A percentile compares a stretch with the other conserved stretches of the same genome.
Conservation (phyloP, 2,329 filamentous ascomycete species). For the Fusarium anguioides region DNA sequence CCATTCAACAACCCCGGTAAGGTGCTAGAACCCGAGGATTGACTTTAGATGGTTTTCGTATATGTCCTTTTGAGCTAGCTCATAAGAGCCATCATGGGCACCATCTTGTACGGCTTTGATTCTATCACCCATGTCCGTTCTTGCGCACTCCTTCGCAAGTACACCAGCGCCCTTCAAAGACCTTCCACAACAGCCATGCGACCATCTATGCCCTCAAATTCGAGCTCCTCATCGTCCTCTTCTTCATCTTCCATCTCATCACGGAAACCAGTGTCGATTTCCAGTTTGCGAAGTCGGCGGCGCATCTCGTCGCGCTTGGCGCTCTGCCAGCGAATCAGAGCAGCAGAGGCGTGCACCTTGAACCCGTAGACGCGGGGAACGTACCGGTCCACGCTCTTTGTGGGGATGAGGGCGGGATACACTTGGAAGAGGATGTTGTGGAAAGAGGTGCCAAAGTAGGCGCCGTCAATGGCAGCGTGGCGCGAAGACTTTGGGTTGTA, state of each 20-base stretch:
- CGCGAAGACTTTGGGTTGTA: conserved; percentile 99
- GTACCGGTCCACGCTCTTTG: conserved; percentile 87
- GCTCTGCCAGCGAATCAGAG: conserved; percentile 92
- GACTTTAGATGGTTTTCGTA: not conserved
- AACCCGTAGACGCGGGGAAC: conserved; percentile 94
- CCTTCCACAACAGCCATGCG: conserved; percentile 46
- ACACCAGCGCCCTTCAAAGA: conserved; percentile 23
- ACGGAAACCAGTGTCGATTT: conserved; percentile 83
- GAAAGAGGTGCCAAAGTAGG: conserved; percentile 98
- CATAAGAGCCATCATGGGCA: not conserved
- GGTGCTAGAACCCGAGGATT: not conserved
- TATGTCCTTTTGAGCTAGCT: conserved; percentile 12
- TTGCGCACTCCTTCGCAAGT: conserved; percentile 1
- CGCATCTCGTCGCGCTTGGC: conserved; percentile 84
- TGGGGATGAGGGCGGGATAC: conserved; percentile 88
- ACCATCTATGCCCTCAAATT: conserved; percentile 53
- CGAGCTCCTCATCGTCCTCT: conserved; percentile 65
- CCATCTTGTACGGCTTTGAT: not conserved
- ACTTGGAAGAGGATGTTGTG: conserved; percentile 99
- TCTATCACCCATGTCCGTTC: conserved; percentile 2
- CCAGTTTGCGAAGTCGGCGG: conserved; percentile 74
- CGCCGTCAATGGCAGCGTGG: conserved; percentile 94
- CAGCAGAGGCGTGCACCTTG: conserved; percentile 89
- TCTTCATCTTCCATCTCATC: conserved; percentile 75
- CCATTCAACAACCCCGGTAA: not conserved